Evolutionary conservation across 345 rosid species (phyloP), one percentile per base, ranked within the genome.

Genomic region (Cardamine chenopodiifolia): DNA sequence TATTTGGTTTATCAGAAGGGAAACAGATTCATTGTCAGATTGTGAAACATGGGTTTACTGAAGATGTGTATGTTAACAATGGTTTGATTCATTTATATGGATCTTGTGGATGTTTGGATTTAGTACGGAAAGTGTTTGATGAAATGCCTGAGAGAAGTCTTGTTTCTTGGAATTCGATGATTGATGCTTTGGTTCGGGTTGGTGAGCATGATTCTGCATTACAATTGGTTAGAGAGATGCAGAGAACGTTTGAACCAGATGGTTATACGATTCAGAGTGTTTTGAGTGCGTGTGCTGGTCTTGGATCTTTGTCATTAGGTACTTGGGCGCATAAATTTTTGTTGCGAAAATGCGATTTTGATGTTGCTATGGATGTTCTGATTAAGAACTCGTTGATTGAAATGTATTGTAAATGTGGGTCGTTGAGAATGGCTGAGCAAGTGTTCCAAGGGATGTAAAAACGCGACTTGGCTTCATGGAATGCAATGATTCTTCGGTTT

Each of bases 321-420:
- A 74, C 82, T 79, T 93, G 97, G 98, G 83, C 77, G 12, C 96
- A 93, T 45, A 85, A 84, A 69, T 89, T 81, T 80, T 4, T 88
- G 61, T n/a, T 89, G 70, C 82, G 76, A 55, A 85, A 74, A 8
- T 76, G 78, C 18, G 79, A 79, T 58, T 37, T 48, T 8, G 56
- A 67, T 73, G 40, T 78, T 47, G 72, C 70, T 40, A 56, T 48
- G 23, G 87, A 84, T 81, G 84, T 88, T 83, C 71, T 93, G 68
- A 70, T 89, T 22, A 82, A 85, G 37, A 85, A 86, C 78, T 87
- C 87, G 4, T 71, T 93, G 80, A 73, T 89, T 26, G 93, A 93
- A 53, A 90, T 93, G 97, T 93, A 93, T 60, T 81, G 90, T 80
- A 93, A 88, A 81, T 87, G 96, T 18, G 96, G 97, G 18, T 80